These are phyloP conservation scores for Mycena maculata DNA, from an alignment of 768 basidiomycete genomes.

Conservation along the genomic window DNA sequence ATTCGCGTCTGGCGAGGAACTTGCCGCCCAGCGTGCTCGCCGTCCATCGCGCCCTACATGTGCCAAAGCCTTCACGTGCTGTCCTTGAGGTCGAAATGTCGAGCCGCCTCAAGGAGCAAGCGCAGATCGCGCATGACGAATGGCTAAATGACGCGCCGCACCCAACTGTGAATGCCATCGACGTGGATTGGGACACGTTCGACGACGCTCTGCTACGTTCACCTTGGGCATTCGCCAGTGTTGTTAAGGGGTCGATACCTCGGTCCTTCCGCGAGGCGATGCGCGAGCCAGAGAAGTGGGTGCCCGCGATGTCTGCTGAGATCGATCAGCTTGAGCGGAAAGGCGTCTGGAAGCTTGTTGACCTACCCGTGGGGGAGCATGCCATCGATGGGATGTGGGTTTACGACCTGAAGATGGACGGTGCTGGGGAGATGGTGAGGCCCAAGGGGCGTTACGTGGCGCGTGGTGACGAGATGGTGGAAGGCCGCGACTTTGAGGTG, in stretches of 20 bases:
- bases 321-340: background rate
- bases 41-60: too few relatives aligned
- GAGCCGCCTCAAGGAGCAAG: background rate
- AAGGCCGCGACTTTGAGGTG: slow-evolving; percentile 5
- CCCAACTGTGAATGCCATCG: background rate
- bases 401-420: slow-evolving; percentile 49
- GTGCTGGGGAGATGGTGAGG: slow-evolving; percentile 42
- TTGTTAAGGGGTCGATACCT: background rate
- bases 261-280: slow-evolving; percentile 19
- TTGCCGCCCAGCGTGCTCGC: too few relatives aligned
- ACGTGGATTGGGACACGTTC: background rate
- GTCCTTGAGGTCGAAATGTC: slow-evolving; percentile 2
- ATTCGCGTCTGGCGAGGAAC: too few relatives aligned
- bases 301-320: slow-evolving; percentile 21
- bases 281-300: slow-evolving; percentile 10
- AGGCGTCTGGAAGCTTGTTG: slow-evolving; percentile 12
- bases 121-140: background rate
- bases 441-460: slow-evolving; percentile 54
- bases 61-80: slow-evolving; percentile 5
- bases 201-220: background rate
- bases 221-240: slow-evolving; percentile 7
- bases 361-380: slow-evolving; percentile 14
- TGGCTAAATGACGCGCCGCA: background rate
- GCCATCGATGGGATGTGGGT: slow-evolving; percentile 16
- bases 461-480: slow-evolving; percentile 3